A percentile compares a stretch with the other conserved stretches of the same genome.
phyloP scores from a whole-genome alignment of 805 yeast genomes.

The Yamadazyma philogaea region DNA sequence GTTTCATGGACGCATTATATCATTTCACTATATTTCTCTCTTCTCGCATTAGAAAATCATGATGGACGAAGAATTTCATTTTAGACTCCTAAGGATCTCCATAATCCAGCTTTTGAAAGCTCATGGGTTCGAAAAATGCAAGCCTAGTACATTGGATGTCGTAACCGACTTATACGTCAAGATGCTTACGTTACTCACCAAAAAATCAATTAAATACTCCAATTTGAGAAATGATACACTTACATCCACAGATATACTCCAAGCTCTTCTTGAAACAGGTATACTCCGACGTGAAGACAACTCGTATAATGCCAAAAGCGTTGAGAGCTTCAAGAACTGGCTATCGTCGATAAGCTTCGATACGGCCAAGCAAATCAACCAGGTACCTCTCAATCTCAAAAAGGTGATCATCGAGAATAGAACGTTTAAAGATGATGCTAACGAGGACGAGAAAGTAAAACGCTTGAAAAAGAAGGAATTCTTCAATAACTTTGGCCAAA shows the following conservation, averaged over 20 bases:
- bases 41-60: not conserved
- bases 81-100: slow-evolving; percentile 36
- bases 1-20: not conserved
- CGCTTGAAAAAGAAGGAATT: slow-evolving; percentile 38
- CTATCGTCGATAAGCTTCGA: slow-evolving; percentile 25
- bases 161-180: slow-evolving; percentile 74
- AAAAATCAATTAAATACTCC: slow-evolving; percentile 50
- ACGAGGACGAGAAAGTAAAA: slow-evolving; percentile 32
- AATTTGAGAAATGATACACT: slow-evolving; percentile 43
- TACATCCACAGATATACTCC: slow-evolving; percentile 63
- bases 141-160: slow-evolving; percentile 67
- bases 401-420: slow-evolving; percentile 37
- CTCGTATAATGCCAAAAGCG: slow-evolving; percentile 31
- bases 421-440: slow-evolving; percentile 33
- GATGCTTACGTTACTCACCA: slow-evolving; percentile 53
- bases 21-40: not conserved
- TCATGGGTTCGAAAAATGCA: slow-evolving; percentile 78
- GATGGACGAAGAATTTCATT: slow-evolving; percentile 40
- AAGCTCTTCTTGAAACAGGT: slow-evolving; percentile 64
- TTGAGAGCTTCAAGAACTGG: slow-evolving; percentile 40
- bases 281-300: slow-evolving; percentile 51
- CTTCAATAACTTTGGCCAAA: slow-evolving; percentile 28
- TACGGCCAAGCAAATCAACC: slow-evolving; percentile 10
- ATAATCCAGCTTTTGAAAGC: slow-evolving; percentile 64
- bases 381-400: slow-evolving; percentile 29